Conservation (phyloP, 176 grass and related monocot species). For the Oryza glaberrima region DNA sequence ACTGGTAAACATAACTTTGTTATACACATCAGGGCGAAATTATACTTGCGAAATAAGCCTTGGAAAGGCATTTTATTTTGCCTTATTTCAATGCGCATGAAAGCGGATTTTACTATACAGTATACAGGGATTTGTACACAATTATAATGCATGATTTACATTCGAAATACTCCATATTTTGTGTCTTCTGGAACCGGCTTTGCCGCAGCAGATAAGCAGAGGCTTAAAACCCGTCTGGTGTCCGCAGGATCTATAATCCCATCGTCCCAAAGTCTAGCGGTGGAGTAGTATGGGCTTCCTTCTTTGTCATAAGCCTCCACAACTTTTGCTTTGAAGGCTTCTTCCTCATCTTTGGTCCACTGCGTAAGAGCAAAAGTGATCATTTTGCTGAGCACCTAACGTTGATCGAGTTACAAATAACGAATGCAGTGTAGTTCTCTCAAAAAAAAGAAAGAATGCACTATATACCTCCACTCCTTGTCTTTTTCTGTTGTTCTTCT, state of each 20-base stretch:
- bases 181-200: constrained; percentile 74
- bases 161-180: constrained; percentile 90
- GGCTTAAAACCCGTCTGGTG: constrained; percentile 80
- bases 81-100: neutral
- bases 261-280: constrained; percentile 93
- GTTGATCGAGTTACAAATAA: too few relatives aligned
- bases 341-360: constrained; percentile 84
- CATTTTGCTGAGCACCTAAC: neutral
- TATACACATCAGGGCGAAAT: neutral
- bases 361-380: constrained; percentile 38
- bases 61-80: neutral
- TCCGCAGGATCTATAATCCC: constrained; percentile 91
- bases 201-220: constrained; percentile 81
- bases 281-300: constrained; percentile 90
- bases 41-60: neutral
- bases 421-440: neutral
- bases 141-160: constrained; percentile 38
- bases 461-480: constrained; percentile 81
- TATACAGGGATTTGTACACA: neutral
- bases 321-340: constrained; percentile 72
- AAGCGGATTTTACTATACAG: neutral
- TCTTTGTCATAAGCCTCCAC: constrained; percentile 83
- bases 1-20: neutral
- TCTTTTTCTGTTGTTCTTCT: constrained; percentile 82
- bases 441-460: neutral